Evolutionary conservation across 129 eudicot genomes (phyloP).

Genomic region (Flaveria sonorensis): DNA sequence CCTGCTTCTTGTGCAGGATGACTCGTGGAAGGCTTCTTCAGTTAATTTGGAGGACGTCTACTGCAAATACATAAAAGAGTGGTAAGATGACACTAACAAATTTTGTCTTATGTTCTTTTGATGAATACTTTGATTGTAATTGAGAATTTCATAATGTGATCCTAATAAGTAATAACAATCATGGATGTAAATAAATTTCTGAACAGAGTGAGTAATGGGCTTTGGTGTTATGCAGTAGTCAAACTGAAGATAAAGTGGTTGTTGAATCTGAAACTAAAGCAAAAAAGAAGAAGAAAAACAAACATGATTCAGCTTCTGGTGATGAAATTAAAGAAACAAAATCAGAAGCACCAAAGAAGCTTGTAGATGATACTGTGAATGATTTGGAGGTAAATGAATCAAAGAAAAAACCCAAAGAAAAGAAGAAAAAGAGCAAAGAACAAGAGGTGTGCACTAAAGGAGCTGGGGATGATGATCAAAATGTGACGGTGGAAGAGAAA

Average conservation of each 20-base stretch:
- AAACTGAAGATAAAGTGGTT: constrained; percentile 29
- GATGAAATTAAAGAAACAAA: constrained; percentile 28
- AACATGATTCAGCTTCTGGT: constrained; percentile 19
- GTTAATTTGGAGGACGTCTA: constrained; percentile 63
- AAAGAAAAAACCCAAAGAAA: constrained; percentile 40
- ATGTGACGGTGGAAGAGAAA: constrained; percentile 39
- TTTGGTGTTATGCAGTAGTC: constrained; percentile 41
- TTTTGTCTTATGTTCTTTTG: background rate
- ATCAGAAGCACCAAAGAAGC: constrained; percentile 21
- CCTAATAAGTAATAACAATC: background rate
- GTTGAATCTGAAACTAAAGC: constrained; percentile 33
- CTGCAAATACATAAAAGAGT: constrained; percentile 41
- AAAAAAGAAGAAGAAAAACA: constrained; percentile 49
- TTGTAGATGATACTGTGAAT: constrained; percentile 20
- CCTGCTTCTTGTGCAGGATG: constrained; percentile 47
- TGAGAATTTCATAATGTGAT: background rate
- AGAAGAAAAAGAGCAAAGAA: constrained; percentile 43
- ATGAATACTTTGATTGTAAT: background rate
- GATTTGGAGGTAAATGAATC: constrained; percentile 21
- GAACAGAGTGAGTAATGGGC: background rate
- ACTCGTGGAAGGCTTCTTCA: constrained; percentile 53
- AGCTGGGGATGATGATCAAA: constrained; percentile 25
- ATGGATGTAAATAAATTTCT: background rate
- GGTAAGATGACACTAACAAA: constrained; percentile 38
- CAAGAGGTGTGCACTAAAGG: constrained; percentile 29